Percentiles rank a stretch among this genome's conserved stretches.
phyloP scores from a whole-genome alignment of 2,329 filamentous ascomycete genomes.

The Allantophomopsis lycopodina region DNA sequence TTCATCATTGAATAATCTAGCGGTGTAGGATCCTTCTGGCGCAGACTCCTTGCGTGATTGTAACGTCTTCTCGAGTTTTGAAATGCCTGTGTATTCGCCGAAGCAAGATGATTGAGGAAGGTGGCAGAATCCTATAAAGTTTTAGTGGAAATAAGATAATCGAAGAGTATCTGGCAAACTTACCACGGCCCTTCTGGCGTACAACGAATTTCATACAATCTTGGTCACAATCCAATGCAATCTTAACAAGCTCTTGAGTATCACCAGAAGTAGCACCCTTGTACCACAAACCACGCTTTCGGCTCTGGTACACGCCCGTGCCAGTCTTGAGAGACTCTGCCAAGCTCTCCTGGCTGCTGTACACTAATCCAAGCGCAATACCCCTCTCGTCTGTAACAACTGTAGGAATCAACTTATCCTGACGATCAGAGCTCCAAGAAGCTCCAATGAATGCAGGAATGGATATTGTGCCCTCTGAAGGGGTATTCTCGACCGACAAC shows the following conservation, averaged over 20 bases:
- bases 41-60: conserved; percentile 69
- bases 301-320: conserved; percentile 84
- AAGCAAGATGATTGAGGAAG: conserved; percentile 88
- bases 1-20: conserved; percentile 79
- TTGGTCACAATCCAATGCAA: conserved; percentile 84
- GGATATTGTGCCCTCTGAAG: conserved; percentile 41
- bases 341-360: conserved; percentile 86
- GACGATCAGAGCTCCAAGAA: conserved; percentile 67
- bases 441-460: conserved; percentile 59
- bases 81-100: conserved; percentile 67
- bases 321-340: conserved; percentile 72
- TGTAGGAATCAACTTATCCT: conserved; percentile 77
- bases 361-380: conserved; percentile 76
- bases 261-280: conserved; percentile 94
- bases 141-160: conserved; percentile 4
- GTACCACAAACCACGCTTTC: conserved; percentile 91
- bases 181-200: conserved; percentile 67
- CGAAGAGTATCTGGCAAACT: conserved; percentile 5
- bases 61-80: conserved; percentile 78
- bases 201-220: conserved; percentile 88
- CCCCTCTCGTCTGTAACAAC: conserved; percentile 84
- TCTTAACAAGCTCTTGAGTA: conserved; percentile 73
- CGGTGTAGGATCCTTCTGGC: conserved; percentile 84
- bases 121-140: conserved; percentile 65
- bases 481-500: conserved; percentile 55